Evolutionary conservation across 2,329 filamentous ascomycete species (phyloP).

Genomic region (Blastomyces parvus): DNA sequence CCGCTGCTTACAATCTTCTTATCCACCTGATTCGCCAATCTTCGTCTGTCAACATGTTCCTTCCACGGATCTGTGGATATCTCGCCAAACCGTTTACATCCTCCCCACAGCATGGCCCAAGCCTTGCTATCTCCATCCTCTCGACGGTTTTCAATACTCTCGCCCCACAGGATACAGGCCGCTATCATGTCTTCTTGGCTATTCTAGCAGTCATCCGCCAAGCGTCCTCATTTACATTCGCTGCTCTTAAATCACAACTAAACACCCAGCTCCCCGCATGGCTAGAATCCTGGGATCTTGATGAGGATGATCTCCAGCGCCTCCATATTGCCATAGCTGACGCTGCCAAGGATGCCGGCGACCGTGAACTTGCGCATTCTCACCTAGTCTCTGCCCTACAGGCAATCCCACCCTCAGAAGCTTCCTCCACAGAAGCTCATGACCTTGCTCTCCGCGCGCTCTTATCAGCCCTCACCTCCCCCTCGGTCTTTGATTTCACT

Average conservation of each 20-base stretch:
- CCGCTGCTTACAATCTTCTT: conserved; percentile 91
- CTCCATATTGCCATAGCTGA: conserved; percentile 76
- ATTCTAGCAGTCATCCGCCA: conserved; percentile 74
- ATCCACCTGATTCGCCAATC: conserved; percentile 86
- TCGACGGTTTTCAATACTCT: conserved; percentile 97
- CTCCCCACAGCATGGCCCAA: conserved; percentile 73
- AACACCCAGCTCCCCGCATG: conserved; percentile 67
- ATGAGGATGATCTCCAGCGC: conserved; percentile 72
- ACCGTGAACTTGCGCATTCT: conserved; percentile 65
- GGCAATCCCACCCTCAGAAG: conserved; percentile 56
- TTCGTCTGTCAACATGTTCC: conserved; percentile 72
- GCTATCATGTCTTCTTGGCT: conserved; percentile 83
- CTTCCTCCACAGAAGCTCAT: conserved; percentile 45
- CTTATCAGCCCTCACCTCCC: conserved; percentile 56
- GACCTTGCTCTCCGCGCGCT: conserved; percentile 55
- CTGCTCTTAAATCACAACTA: conserved; percentile 72
- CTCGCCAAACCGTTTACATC: conserved; percentile 78
- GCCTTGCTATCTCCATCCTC: conserved; percentile 79
- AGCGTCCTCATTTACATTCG: conserved; percentile 65
- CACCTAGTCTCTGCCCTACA: conserved; percentile 69
- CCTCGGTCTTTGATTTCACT: conserved; percentile 62
- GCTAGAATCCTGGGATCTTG: conserved; percentile 73
- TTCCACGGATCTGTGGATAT: conserved; percentile 80
- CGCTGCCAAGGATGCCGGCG: conserved; percentile 65
- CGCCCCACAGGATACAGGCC: conserved; percentile 61